phyloP scores from a whole-genome alignment of 805 yeast species.

The Myxozyma vanderwaltii region DNA sequence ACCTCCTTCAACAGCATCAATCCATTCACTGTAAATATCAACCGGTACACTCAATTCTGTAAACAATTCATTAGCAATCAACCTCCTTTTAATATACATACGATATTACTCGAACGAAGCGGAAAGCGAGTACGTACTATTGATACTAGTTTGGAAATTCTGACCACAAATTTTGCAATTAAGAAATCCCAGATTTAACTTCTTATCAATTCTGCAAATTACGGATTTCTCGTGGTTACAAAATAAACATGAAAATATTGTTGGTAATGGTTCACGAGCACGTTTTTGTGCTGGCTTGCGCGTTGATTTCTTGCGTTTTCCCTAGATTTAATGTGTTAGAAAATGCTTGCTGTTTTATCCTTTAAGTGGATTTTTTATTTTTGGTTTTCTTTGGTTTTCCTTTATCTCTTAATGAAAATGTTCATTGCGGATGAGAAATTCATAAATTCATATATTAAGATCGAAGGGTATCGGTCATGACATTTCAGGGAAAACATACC shows the following conservation, averaged over 20 bases:
- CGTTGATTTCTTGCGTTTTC: constrained; percentile 37
- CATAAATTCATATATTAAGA: no score
- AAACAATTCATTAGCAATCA: not conserved
- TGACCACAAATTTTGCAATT: constrained; percentile 95
- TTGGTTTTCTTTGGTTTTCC: no score
- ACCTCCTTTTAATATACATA: not conserved
- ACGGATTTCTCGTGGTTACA: constrained; percentile 96
- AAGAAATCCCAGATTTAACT: constrained; percentile 76
- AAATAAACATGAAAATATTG: constrained; percentile 61
- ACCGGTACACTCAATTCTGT: constrained; percentile 73
- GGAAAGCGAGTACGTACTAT: constrained; percentile 44
- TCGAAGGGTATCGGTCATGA: no score
- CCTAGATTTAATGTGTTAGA: constrained; percentile 14
- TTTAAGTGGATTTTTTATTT: no score
- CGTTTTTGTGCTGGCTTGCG: constrained; percentile 28
- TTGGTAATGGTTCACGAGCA: constrained; percentile 31
- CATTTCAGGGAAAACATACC: no score
- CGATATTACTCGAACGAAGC: not conserved
- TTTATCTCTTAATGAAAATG: no score
- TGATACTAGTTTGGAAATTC: constrained; percentile 83
- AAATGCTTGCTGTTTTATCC: not conserved
- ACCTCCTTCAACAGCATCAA: constrained; percentile 90
- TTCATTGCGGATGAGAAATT: no score
- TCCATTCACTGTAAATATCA: constrained; percentile 96
- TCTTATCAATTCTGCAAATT: constrained; percentile 83